A percentile compares a stretch with the other conserved stretches of the same genome.
Evolutionary conservation across 257 asterid genomes (phyloP).

Genomic region (Solanum sitiens): DNA sequence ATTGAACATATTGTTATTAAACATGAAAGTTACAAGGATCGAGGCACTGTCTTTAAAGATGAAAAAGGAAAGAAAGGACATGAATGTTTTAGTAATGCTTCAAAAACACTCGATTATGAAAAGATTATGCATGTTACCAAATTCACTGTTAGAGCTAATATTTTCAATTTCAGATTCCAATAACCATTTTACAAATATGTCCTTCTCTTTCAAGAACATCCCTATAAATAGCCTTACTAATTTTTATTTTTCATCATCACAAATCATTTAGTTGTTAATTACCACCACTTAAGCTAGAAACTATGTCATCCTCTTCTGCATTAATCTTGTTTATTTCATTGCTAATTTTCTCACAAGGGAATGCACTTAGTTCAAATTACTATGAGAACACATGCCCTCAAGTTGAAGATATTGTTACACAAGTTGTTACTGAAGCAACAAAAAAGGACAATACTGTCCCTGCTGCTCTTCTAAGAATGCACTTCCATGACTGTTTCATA

Average conservation of each 20-base stretch:
- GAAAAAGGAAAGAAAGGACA: not conserved
- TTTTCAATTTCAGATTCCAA: not conserved
- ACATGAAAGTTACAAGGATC: too few relatives aligned
- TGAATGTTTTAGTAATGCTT: slow-evolving; percentile 2
- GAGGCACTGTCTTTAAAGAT: not conserved
- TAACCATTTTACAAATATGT: not conserved
- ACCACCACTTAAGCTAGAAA: not conserved
- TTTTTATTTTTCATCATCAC: not conserved
- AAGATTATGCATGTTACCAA: slow-evolving; percentile 6
- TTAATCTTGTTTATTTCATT: not conserved
- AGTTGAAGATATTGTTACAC: not conserved
- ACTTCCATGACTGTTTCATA: slow-evolving; percentile 13
- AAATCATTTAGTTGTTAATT: not conserved
- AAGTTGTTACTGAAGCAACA: not conserved
- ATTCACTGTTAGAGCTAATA: slow-evolving; percentile 3
- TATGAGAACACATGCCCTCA: slow-evolving; percentile 12
- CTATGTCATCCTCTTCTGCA: not conserved
- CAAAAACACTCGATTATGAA: slow-evolving; percentile 11
- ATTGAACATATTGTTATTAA: not conserved
- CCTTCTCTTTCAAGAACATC: not conserved
- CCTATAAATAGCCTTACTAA: slow-evolving; percentile 8
- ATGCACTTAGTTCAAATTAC: slow-evolving; percentile 26
- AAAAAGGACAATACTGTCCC: slow-evolving; percentile 4
- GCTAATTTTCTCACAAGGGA: slow-evolving; percentile 2
- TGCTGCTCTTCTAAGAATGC: slow-evolving; percentile 11